These are phyloP conservation scores for Thalassiosira profunda DNA, from an alignment of 108 stramenopile genomes.

Conservation along the genomic window DNA sequence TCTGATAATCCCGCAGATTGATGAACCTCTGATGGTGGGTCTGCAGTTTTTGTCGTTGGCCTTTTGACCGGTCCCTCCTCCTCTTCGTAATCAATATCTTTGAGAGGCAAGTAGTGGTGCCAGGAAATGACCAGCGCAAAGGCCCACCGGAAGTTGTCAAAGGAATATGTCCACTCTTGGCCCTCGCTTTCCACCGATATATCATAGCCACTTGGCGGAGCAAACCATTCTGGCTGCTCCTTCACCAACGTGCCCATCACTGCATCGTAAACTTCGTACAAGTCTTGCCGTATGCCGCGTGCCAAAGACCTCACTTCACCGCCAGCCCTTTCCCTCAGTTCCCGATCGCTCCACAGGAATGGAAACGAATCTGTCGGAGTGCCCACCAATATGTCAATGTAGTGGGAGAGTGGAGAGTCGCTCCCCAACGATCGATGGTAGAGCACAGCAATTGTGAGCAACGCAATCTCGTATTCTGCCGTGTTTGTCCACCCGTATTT, in stretches of 20 bases:
- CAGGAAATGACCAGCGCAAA: conserved; percentile 89
- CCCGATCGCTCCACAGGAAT: conserved; percentile 66
- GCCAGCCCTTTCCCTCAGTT: conserved; percentile 41
- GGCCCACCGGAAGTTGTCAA: conserved; percentile 82
- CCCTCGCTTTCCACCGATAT: conserved; percentile 59
- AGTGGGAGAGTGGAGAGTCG: conserved; percentile 57
- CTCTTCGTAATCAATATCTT: conserved; percentile 47
- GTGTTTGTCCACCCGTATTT: conserved; percentile 66
- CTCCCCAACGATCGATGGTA: conserved; percentile 68
- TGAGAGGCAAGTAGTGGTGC: conserved; percentile 80
- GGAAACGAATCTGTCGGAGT: conserved; percentile 59
- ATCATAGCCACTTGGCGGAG: conserved; percentile 30
- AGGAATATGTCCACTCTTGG: conserved; percentile 72
- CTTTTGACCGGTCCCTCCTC: not conserved
- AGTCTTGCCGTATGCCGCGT: conserved; percentile 61
- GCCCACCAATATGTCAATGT: conserved; percentile 57
- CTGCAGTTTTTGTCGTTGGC: not conserved
- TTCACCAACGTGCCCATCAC: conserved; percentile 55
- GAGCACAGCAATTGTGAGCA: conserved; percentile 73
- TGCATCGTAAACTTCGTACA: conserved; percentile 70
- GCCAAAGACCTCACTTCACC: conserved; percentile 58
- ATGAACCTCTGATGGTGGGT: conserved; percentile 21
- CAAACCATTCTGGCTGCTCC: conserved; percentile 69
- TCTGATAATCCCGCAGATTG: conserved; percentile 40
- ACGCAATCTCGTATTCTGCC: conserved; percentile 67